Base-by-base conservation (phyloP, 345 rosid species). In the Eutrema yunnanense region DNA sequence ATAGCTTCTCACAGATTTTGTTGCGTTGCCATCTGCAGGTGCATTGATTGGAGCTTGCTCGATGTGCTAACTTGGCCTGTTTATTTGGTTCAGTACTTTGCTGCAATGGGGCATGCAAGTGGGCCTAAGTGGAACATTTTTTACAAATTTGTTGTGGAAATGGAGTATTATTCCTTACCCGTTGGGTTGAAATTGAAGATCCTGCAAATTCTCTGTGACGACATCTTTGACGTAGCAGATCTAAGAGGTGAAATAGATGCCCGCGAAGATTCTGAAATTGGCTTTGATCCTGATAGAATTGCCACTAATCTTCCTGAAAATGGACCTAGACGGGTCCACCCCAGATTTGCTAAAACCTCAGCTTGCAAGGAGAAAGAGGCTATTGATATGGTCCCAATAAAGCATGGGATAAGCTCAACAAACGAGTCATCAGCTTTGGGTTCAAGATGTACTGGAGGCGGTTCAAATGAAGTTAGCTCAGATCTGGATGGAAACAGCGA, bases 31-130 rank as follows among this genome's bases (percentile, higher is more conserved):
- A 26, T 62, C 38, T 74, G 84, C 85, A 92, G 96, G 81, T 82
- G 82, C 69, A 69, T 86, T 26, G 94, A 92, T 72, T 92, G 98
- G 98, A 78, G 83, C 82, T 84, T 92, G 82, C 96, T 89, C 6
- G 98, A 92, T 80, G 67, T 83, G 47, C 75, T 88, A 76, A 92
- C 98, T 42, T 89, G 98, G 98, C 89, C 94, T 46, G 81, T 85
- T 73, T 85, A 84, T 65, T 58, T 92, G 80, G 75, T 83, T 49
- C 86, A 84, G 77, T 92, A 92, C 77, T 78, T 92, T 53, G 75
- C 79, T 33, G 68, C 78, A 62, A 86, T 85, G 96, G 89, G 98
- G 54, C 80, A 86, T 77, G 73, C 64, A 27, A 81, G 78, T 52
- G 85, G 86, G 67, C 72, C 75, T 42, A 84, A 85, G 69, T 88